These are phyloP conservation scores for Penicillium bovifimosum DNA, from an alignment of 495 filamentous ascomycete genomes.

Conservation along the genomic window DNA sequence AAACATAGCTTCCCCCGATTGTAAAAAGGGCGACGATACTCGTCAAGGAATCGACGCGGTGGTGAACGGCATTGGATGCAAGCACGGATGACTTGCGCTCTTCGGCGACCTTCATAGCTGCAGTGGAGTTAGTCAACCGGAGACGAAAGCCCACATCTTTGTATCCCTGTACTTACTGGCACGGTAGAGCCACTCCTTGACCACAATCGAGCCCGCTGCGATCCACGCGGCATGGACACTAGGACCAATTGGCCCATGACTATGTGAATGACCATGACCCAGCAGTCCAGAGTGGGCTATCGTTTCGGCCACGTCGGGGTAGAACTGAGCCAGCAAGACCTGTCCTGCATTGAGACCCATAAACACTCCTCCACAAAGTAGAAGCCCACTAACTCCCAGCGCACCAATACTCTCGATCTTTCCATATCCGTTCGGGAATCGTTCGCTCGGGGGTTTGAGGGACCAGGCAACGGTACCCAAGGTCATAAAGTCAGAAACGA, in stretches of 20 bases:
- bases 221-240: constrained; percentile 93
- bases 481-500: constrained; percentile 91
- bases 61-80: constrained; percentile 94
- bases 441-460: constrained; percentile 69
- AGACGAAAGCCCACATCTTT: not conserved
- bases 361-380: constrained; percentile 80
- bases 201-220: constrained; percentile 79
- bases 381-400: constrained; percentile 82
- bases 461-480: constrained; percentile 90
- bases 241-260: constrained; percentile 59
- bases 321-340: constrained; percentile 72
- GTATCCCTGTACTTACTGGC: constrained; percentile 65
- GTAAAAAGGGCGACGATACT: constrained; percentile 85
- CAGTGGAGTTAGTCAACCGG: constrained; percentile 13
- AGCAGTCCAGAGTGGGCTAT: constrained; percentile 50
- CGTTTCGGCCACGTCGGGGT: constrained; percentile 62
- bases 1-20: constrained; percentile 83
- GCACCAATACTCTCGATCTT: constrained; percentile 96
- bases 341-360: constrained; percentile 80
- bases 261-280: constrained; percentile 56
- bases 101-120: constrained; percentile 94
- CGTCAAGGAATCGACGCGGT: constrained; percentile 91
- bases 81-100: constrained; percentile 92
- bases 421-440: constrained; percentile 86
- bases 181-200: constrained; percentile 97